These are phyloP conservation scores for Diaporthe sp. DNA, from an alignment of 2,329 filamentous ascomycete genomes.

Conservation along the genomic window DNA sequence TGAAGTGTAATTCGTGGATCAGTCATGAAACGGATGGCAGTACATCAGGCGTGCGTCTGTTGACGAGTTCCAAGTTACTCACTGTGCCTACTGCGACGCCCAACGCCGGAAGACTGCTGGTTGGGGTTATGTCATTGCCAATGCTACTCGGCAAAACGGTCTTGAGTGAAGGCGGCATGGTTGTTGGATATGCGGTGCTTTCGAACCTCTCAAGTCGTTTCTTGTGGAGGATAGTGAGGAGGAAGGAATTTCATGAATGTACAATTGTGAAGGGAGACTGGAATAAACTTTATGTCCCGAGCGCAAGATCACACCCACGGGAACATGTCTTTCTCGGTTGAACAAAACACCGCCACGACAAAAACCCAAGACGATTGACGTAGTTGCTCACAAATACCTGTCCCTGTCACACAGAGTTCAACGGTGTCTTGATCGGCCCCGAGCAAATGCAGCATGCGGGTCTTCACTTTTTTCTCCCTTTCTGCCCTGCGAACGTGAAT, in stretches of 20 bases:
- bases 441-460: not conserved
- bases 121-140: not conserved
- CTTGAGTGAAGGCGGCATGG: slow-evolving; percentile 11
- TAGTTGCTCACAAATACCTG: not conserved
- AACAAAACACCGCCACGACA: not conserved
- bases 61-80: not conserved
- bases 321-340: too few species aligned
- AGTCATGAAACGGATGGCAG: not conserved
- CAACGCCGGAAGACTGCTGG: not conserved
- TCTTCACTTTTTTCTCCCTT: not conserved
- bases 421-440: slow-evolving; percentile 16
- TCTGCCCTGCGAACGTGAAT: not conserved
- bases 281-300: not conserved
- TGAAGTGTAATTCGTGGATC: not conserved
- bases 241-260: not conserved
- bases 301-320: not conserved
- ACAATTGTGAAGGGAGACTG: not conserved
- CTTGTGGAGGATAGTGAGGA: not conserved
- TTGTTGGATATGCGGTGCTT: not conserved
- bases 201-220: not conserved
- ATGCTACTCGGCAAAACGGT: not conserved
- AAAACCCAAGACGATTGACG: not conserved
- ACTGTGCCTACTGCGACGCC: not conserved
- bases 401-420: not conserved
- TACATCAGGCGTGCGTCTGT: not conserved